Evolutionary conservation across 1,284 basidiomycete species (phyloP).

Genomic region (Hemileccinum hortonii): DNA sequence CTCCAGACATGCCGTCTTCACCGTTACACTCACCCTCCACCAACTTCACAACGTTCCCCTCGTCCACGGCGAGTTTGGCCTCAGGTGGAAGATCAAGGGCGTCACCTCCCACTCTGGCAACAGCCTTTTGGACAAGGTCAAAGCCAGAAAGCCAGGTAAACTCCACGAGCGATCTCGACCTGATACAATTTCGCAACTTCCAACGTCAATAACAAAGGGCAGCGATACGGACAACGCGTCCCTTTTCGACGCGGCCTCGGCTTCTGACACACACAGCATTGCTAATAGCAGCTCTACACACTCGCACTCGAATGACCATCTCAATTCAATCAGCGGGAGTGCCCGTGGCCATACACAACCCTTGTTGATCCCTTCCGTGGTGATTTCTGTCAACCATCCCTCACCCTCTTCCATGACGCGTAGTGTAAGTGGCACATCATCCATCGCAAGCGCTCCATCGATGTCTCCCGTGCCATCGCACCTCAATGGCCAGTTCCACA

Average conservation of each 20-base stretch:
- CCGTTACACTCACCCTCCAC: conserved; percentile 64
- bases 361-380: conserved; percentile 32
- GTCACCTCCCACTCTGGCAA: conserved; percentile 46
- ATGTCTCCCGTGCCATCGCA: conserved; percentile 13
- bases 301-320: conserved; percentile 23
- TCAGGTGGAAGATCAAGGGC: conserved; percentile 75
- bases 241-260: conserved; percentile 26
- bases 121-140: conserved; percentile 38
- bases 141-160: conserved; percentile 38
- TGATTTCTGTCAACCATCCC: conserved; percentile 32
- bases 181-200: background rate
- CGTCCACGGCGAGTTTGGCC: conserved; percentile 70
- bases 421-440: conserved; percentile 25
- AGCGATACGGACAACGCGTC: conserved; percentile 31
- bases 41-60: conserved; percentile 76
- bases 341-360: background rate
- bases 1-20: conserved; percentile 55
- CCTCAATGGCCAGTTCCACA: conserved; percentile 4
- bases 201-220: conserved; percentile 5
- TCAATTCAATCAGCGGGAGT: background rate
- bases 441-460: conserved; percentile 21
- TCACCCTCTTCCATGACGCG: conserved; percentile 13
- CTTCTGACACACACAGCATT: conserved; percentile 27
- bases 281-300: conserved; percentile 30
- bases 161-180: conserved; percentile 22